Conservation (phyloP, 257 asterid genomes). For the Agastache rugosa region DNA sequence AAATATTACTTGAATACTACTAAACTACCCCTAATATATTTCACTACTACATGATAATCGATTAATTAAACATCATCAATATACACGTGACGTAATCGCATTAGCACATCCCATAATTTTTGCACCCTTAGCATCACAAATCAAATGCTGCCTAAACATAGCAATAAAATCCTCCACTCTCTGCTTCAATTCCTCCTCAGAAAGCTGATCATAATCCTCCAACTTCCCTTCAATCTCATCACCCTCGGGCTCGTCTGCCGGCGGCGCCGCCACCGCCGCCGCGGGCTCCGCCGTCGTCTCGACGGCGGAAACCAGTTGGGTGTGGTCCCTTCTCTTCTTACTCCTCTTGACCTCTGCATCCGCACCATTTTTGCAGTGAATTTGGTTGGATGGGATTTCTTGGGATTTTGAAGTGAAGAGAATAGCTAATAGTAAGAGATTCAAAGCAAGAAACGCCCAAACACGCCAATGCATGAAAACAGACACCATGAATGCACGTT, state of each 20-base stretch:
- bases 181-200: slow-evolving; percentile 80
- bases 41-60: slow-evolving; percentile 12
- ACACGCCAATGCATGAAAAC: slow-evolving; percentile 80
- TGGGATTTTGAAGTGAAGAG: slow-evolving; percentile 70
- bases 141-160: slow-evolving; percentile 92
- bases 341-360: slow-evolving; percentile 27
- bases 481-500: slow-evolving; percentile 62
- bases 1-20: not conserved
- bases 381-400: slow-evolving; percentile 26
- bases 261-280: not conserved
- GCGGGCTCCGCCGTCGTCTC: not conserved
- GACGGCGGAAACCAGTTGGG: not conserved
- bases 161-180: slow-evolving; percentile 90
- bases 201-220: slow-evolving; percentile 52
- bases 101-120: slow-evolving; percentile 16
- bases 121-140: slow-evolving; percentile 70
- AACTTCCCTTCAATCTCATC: slow-evolving; percentile 32
- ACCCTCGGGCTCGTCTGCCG: not conserved
- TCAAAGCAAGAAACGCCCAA: slow-evolving; percentile 82
- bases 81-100: not conserved
- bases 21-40: not conserved
- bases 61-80: not conserved
- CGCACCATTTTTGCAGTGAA: slow-evolving; percentile 22
- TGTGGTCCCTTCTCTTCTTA: slow-evolving; percentile 20
- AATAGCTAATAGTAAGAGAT: slow-evolving; percentile 82